These are phyloP conservation scores for Ustilago hordei DNA, from an alignment of 1,284 basidiomycete genomes.

Conservation along the genomic window DNA sequence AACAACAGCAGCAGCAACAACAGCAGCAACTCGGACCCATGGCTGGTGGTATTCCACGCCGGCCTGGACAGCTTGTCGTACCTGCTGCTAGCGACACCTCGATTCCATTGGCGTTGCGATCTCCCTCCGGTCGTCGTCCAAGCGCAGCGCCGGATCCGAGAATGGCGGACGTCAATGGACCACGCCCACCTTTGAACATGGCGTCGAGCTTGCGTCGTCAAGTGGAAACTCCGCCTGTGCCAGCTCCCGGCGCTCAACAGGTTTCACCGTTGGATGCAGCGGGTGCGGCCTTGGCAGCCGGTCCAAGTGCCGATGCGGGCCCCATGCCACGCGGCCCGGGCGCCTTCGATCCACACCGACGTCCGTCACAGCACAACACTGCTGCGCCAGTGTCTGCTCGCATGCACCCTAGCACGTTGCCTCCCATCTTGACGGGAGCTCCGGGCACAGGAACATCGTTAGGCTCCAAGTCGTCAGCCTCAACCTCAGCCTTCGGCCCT, in stretches of 20 bases:
- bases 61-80: constrained; percentile 35
- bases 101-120: constrained; percentile 48
- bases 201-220: constrained; percentile 60
- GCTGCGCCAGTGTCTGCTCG: constrained; percentile 15
- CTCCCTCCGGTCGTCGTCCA: constrained; percentile 55
- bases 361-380: constrained; percentile 26
- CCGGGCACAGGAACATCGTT: constrained; percentile 14
- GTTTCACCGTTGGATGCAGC: constrained; percentile 35
- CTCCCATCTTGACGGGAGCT: constrained; percentile 36
- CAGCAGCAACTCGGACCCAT: constrained; percentile 7
- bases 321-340: constrained; percentile 31
- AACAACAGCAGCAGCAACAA: constrained; percentile 7
- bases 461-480: constrained; percentile 10
- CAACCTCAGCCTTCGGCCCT: constrained; percentile 15
- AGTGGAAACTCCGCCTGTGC: constrained; percentile 49
- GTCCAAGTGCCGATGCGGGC: background rate
- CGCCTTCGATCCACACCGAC: constrained; percentile 44
- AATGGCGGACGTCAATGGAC: constrained; percentile 14
- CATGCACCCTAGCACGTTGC: constrained; percentile 25
- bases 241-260: constrained; percentile 4
- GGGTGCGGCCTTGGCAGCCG: constrained; percentile 20
- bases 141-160: constrained; percentile 58
- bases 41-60: constrained; percentile 13
- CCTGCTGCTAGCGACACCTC: constrained; percentile 29
- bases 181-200: constrained; percentile 35